phyloP scores from a whole-genome alignment of 768 basidiomycete species.

The Xerocomus brunneocitrinus region DNA sequence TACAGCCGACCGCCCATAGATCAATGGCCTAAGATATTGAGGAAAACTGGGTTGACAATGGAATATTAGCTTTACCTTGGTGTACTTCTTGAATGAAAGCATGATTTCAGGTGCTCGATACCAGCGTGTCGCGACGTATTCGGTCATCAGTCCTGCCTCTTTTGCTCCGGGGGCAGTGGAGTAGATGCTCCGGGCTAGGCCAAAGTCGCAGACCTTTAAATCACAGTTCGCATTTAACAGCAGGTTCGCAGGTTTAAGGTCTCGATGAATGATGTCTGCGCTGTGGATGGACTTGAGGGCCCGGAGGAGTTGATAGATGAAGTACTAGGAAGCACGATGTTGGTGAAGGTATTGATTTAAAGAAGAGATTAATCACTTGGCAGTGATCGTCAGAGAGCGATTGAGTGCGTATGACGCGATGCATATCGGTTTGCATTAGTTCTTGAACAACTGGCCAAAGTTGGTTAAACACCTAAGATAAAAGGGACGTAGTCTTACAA shows the following conservation, averaged over 20 bases:
- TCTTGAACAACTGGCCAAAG: conserved; percentile 65
- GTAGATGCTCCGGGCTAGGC: conserved; percentile 66
- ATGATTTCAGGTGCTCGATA: conserved; percentile 94
- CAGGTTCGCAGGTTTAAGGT: conserved; percentile 84
- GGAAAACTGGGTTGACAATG: conserved; percentile 7
- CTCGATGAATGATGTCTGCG: conserved; percentile 75
- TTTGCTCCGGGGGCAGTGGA: conserved; percentile 49
- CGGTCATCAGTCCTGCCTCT: conserved; percentile 68
- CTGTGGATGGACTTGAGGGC: conserved; percentile 88
- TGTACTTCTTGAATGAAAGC: conserved; percentile 89
- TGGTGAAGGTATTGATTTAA: not conserved
- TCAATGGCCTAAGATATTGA: conserved; percentile 50
- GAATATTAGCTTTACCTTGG: conserved; percentile 42
- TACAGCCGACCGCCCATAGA: conserved; percentile 71
- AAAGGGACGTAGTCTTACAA: conserved; percentile 40
- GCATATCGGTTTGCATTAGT: conserved; percentile 87
- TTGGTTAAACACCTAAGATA: conserved; percentile 3
- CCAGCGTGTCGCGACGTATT: conserved; percentile 91
- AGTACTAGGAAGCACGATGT: conserved; percentile 47
- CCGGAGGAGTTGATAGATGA: conserved; percentile 79
- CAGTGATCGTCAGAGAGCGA: conserved; percentile 88
- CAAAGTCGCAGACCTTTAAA: conserved; percentile 87
- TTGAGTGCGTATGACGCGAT: conserved; percentile 88
- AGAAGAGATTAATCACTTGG: conserved; percentile 43
- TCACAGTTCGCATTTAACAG: conserved; percentile 88